Evolutionary conservation across 2,329 filamentous ascomycete genomes (phyloP).

Genomic region (Fusarium haematococcum): DNA sequence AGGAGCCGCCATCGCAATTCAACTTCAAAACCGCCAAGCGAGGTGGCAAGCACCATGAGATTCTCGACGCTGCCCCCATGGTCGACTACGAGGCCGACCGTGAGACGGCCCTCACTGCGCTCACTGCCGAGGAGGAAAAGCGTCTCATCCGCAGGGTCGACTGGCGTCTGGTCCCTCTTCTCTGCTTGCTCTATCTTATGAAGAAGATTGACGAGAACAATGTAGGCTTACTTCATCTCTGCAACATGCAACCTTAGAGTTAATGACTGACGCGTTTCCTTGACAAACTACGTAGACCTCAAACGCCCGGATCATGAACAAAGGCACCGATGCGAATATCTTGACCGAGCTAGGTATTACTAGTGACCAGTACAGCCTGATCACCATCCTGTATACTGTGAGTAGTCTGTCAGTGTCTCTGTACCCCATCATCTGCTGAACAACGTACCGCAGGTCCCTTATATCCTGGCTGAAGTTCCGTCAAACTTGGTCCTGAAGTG

Average conservation of each 20-base stretch:
- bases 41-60: neutral
- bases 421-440: neutral
- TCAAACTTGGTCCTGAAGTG: neutral
- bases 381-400: neutral
- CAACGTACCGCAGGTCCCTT: neutral
- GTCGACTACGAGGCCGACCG: neutral
- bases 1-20: neutral
- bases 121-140: neutral
- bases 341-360: neutral
- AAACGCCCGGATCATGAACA: neutral
- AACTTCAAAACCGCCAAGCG: neutral
- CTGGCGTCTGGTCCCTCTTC: neutral
- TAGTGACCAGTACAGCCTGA: neutral
- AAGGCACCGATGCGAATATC: neutral
- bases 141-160: neutral
- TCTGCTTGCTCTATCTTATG: neutral
- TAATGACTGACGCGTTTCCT: neutral
- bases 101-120: neutral
- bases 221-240: neutral
- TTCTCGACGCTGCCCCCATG: neutral
- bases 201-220: neutral
- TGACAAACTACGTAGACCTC: neutral
- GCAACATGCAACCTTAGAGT: neutral
- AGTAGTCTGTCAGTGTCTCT: neutral
- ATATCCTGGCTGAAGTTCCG: neutral